A percentile compares a stretch with the other conserved stretches of the same genome.
Conservation (phyloP, 345 rosid genomes). For the Dipteronia dyeriana region DNA sequence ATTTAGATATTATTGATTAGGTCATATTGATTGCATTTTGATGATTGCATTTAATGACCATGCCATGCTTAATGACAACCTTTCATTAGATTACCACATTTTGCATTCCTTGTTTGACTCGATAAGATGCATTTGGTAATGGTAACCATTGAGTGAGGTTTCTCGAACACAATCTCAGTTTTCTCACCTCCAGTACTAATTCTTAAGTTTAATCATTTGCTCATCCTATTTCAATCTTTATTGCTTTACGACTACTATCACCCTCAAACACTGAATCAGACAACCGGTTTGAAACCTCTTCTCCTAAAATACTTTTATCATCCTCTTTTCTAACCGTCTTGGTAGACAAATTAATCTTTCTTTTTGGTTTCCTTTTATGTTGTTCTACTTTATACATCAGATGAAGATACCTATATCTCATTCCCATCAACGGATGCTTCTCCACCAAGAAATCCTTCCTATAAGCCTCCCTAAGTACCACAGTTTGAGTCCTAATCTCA, state of each 20-base stretch:
- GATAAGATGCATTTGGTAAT: background rate
- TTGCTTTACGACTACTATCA: background rate
- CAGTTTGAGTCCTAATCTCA: slow-evolving; percentile 79
- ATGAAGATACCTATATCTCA: slow-evolving; percentile 70
- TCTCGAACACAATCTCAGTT: background rate
- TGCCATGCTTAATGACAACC: no score
- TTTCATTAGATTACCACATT: background rate
- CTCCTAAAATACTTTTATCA: background rate
- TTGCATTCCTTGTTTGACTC: background rate
- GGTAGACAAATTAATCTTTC: background rate
- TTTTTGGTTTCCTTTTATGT: slow-evolving; percentile 18
- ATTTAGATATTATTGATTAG: no score
- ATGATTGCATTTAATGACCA: no score
- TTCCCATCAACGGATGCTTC: slow-evolving; percentile 84
- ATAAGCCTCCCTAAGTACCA: slow-evolving; percentile 77
- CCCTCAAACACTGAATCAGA: background rate
- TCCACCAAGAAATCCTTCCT: slow-evolving; percentile 62
- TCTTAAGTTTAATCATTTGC: background rate
- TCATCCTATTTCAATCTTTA: background rate
- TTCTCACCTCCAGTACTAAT: background rate
- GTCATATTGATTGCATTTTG: no score
- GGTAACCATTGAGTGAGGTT: background rate
- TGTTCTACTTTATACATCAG: slow-evolving; percentile 56
- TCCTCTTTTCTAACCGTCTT: background rate
- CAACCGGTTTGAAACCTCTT: background rate